Percentiles rank a stretch among this genome's conserved stretches.
Conservation (phyloP, 202 grass and related monocot genomes). For the Brachypodium distachyon region DNA sequence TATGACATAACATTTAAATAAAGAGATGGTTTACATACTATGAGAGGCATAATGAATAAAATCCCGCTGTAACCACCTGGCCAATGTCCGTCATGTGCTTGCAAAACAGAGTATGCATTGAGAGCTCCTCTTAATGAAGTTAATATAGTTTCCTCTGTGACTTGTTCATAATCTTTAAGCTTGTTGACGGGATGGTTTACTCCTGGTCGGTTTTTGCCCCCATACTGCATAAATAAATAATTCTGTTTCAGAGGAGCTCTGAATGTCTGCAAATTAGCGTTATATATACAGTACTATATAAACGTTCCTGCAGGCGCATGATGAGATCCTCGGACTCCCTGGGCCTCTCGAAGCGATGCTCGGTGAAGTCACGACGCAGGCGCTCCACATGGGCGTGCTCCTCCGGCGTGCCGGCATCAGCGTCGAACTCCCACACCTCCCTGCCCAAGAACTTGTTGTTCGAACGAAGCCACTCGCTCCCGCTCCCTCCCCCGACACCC, state of each 20-base stretch:
- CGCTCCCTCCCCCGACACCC: background rate
- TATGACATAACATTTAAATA: too few relatives aligned
- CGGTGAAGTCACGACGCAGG: background rate
- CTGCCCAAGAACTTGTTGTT: background rate
- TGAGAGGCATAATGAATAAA: background rate
- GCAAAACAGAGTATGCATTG: background rate
- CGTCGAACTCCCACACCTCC: background rate
- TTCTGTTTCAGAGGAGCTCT: too few relatives aligned
- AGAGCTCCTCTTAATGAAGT: background rate
- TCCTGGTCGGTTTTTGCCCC: background rate
- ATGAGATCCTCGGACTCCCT: background rate
- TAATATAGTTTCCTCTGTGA: background rate
- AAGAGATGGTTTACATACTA: too few relatives aligned
- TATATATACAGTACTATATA: too few relatives aligned
- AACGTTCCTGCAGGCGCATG: background rate
- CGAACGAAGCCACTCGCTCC: background rate
- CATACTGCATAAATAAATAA: background rate
- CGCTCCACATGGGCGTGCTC: background rate
- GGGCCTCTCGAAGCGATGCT: background rate
- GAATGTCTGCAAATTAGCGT: too few relatives aligned
- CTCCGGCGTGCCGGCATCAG: background rate
- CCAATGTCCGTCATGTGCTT: conserved; percentile 21
- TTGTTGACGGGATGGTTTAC: background rate
- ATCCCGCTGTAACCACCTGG: background rate
- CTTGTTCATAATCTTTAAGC: background rate